Conservation (phyloP, 805 yeast genomes). For the Candida alai region DNA sequence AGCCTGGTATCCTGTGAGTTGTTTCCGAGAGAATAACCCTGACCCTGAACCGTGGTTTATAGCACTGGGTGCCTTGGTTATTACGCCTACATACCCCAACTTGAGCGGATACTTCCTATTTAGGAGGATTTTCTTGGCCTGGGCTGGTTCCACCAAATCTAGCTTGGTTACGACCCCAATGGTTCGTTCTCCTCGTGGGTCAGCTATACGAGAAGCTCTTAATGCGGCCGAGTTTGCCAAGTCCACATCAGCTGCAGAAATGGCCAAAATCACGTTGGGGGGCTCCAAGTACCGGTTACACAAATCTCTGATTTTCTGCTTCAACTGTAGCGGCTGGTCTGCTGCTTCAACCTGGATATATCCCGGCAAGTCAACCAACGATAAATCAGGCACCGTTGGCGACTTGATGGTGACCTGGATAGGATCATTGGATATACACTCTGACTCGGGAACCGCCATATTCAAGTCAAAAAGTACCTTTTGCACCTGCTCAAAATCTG, state of each 20-base stretch:
- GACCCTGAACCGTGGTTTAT: constrained; percentile 12
- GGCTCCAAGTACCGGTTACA: constrained; percentile 84
- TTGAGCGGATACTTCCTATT: constrained; percentile 84
- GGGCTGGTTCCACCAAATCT: constrained; percentile 78
- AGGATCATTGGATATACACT: constrained; percentile 90
- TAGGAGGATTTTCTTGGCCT: constrained; percentile 63
- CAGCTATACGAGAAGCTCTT: constrained; percentile 82
- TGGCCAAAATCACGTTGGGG: constrained; percentile 93
- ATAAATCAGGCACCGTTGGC: constrained; percentile 83
- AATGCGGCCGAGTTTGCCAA: constrained; percentile 94
- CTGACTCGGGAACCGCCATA: constrained; percentile 83
- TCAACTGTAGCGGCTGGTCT: constrained; percentile 86
- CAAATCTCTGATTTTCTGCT: constrained; percentile 69
- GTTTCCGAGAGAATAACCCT: constrained; percentile 45
- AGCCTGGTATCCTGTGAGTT: constrained; percentile 52
- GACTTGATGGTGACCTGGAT: constrained; percentile 89
- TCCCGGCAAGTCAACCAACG: constrained; percentile 94
- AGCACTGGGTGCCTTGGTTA: constrained; percentile 69
- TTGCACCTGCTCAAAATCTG: constrained; percentile 87
- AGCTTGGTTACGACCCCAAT: constrained; percentile 94
- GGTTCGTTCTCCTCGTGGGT: constrained; percentile 93
- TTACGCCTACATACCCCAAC: constrained; percentile 99
- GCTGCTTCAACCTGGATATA: constrained; percentile 96
- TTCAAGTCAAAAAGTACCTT: constrained; percentile 82
- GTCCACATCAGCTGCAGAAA: constrained; percentile 97